Conservation (phyloP, 495 filamentous ascomycete genomes). For the Talaromyces trachyspermus region DNA sequence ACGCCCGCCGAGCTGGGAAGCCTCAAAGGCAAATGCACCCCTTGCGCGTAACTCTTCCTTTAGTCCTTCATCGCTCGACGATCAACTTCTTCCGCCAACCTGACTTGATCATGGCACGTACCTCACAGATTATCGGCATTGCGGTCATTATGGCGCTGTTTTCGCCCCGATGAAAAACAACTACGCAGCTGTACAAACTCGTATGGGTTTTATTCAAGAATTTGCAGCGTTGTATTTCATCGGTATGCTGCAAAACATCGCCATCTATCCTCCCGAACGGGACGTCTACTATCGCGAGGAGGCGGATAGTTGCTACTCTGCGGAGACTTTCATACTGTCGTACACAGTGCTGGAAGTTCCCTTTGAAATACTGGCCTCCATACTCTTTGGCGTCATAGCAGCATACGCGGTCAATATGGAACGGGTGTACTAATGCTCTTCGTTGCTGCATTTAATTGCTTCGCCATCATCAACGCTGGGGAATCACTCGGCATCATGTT, state of each 20-base stretch:
- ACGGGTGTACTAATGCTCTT: slow-evolving; percentile 56
- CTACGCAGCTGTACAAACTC: slow-evolving; percentile 61
- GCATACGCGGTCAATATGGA: slow-evolving; percentile 55
- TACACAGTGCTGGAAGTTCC: slow-evolving; percentile 63
- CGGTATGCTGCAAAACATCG: slow-evolving; percentile 72
- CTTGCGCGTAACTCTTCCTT: slow-evolving; percentile 53
- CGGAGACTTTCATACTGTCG: slow-evolving; percentile 58
- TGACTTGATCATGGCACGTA: slow-evolving; percentile 52
- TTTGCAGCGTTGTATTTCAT: slow-evolving; percentile 65
- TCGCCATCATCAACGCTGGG: slow-evolving; percentile 64
- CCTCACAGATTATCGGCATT: slow-evolving; percentile 60
- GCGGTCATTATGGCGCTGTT: slow-evolving; percentile 60
- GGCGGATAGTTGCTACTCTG: slow-evolving; percentile 58
- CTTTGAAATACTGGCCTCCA: slow-evolving; percentile 54
- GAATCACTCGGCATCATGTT: slow-evolving; percentile 75
- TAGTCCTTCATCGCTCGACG: slow-evolving; percentile 54
- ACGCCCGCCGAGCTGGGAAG: slow-evolving; percentile 65
- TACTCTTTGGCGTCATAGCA: slow-evolving; percentile 56
- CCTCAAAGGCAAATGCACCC: slow-evolving; percentile 53
- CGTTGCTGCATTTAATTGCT: slow-evolving; percentile 56
- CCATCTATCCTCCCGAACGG: slow-evolving; percentile 60
- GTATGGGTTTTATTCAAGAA: slow-evolving; percentile 63
- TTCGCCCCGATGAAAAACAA: slow-evolving; percentile 63
- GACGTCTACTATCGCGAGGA: slow-evolving; percentile 67
- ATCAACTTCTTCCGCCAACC: slow-evolving; percentile 65